Percentiles rank a stretch among this genome's conserved stretches.
Evolutionary conservation across 2,329 filamentous ascomycete species (phyloP).

Genomic region (Hyphodiscus sp.): DNA sequence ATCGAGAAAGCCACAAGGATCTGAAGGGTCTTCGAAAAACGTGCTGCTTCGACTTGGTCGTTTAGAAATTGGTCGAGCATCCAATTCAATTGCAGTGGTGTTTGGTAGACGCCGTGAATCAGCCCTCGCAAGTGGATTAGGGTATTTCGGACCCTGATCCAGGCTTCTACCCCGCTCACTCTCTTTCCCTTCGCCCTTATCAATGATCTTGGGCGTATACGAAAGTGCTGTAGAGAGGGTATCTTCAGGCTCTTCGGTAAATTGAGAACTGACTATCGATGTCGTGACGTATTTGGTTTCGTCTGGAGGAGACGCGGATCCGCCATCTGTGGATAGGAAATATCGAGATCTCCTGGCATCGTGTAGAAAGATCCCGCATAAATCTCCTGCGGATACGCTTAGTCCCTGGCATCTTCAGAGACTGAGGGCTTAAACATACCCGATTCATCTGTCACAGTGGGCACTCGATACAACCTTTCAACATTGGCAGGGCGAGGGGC

Average conservation of each 20-base stretch:
- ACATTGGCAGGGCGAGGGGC: conserved; percentile 6
- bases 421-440: background rate
- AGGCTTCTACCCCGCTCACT: conserved; percentile 20
- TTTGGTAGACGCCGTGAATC: conserved; percentile 18
- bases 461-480: conserved; percentile 1
- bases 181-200: conserved; percentile 14
- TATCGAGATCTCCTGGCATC: background rate
- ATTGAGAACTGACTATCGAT: background rate
- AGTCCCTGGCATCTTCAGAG: background rate
- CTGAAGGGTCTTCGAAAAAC: conserved; percentile 24
- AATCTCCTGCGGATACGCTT: background rate
- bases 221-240: background rate
- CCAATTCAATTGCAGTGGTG: conserved; percentile 22
- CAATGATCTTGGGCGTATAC: background rate
- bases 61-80: conserved; percentile 18
- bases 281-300: background rate
- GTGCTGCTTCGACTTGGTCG: conserved; percentile 25
- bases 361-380: background rate
- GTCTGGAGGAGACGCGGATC: background rate
- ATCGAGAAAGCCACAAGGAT: conserved; percentile 24
- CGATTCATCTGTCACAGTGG: background rate
- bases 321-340: background rate
- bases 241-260: background rate
- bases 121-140: conserved; percentile 23
- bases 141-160: conserved; percentile 14